These are phyloP conservation scores for Echites panduratus DNA, from an alignment of 257 asterid species.

Conservation along the genomic window DNA sequence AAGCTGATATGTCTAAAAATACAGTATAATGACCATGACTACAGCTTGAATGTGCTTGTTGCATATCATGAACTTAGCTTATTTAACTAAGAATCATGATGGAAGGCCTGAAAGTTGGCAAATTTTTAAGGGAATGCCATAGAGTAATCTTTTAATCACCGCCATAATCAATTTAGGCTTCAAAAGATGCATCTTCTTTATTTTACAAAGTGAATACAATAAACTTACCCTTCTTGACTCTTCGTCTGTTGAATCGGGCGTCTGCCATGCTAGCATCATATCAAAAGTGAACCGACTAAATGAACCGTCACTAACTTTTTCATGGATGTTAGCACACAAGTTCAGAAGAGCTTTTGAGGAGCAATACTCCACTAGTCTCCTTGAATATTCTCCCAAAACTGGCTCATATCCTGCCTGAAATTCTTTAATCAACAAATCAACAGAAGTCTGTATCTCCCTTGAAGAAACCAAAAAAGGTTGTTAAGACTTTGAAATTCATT, in stretches of 20 bases:
- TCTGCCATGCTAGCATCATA: constrained; percentile 96
- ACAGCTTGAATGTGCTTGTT: not conserved
- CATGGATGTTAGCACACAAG: constrained; percentile 43
- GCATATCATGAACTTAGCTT: not conserved
- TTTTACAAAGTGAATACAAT: not conserved
- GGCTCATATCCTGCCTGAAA: constrained; percentile 58
- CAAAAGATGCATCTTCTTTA: not conserved
- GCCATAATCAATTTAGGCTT: not conserved
- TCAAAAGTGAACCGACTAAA: constrained; percentile 77
- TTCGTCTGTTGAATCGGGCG: constrained; percentile 46
- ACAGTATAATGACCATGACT: not conserved
- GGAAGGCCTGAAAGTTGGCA: not conserved
- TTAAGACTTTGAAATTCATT: not conserved
- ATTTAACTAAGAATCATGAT: not conserved
- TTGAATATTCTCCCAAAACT: constrained; percentile 41
- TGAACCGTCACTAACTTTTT: constrained; percentile 47
- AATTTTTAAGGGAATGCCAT: too few species aligned
- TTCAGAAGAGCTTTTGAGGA: constrained; percentile 51
- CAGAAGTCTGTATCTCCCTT: constrained; percentile 51
- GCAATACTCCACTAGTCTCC: constrained; percentile 60
- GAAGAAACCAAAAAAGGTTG: not conserved
- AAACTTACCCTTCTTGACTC: constrained; percentile 38
- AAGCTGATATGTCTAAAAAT: not conserved
- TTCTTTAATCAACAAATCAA: constrained; percentile 43
- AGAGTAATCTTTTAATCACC: not conserved